Conservation (phyloP, 2,329 filamentous ascomycete genomes). For the Mycosphaerelloides madeirae region DNA sequence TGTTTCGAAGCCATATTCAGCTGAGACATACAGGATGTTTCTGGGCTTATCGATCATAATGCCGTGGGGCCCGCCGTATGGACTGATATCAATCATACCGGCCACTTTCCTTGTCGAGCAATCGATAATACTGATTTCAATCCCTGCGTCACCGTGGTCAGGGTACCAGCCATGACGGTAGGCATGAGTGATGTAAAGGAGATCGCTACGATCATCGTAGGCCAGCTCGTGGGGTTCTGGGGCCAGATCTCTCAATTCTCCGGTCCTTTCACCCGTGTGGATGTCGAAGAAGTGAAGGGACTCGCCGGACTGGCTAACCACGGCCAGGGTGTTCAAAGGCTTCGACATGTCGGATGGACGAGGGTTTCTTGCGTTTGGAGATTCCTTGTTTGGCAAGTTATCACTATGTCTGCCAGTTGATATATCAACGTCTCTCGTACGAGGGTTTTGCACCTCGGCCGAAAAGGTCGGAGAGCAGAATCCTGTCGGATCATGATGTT, state of each 20-base stretch:
- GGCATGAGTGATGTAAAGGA: constrained; percentile 13
- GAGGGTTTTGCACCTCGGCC: too few species aligned
- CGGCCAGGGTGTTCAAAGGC: constrained; percentile 4
- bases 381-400: too few species aligned
- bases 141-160: constrained; percentile 4
- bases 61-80: constrained; percentile 10
- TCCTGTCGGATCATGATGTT: too few species aligned
- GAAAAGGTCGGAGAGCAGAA: too few species aligned
- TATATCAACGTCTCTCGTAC: too few species aligned
- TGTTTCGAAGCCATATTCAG: constrained; percentile 6
- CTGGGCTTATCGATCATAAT: constrained; percentile 5
- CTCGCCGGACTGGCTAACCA: constrained; percentile 12
- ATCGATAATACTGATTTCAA: constrained; percentile 11
- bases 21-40: constrained; percentile 10
- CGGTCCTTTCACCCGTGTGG: constrained; percentile 3
- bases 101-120: constrained; percentile 6
- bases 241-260: constrained; percentile 3
- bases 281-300: constrained; percentile 9
- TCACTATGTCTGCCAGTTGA: too few species aligned
- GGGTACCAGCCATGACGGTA: constrained; percentile 14
- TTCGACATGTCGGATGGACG: too few species aligned
- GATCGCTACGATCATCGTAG: constrained; percentile 8
- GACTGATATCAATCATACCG: constrained; percentile 12
- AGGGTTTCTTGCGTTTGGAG: too few species aligned
- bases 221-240: constrained; percentile 14